Base-by-base conservation (phyloP, 352 stramenopile species). In the Phytophthora lateralis region DNA sequence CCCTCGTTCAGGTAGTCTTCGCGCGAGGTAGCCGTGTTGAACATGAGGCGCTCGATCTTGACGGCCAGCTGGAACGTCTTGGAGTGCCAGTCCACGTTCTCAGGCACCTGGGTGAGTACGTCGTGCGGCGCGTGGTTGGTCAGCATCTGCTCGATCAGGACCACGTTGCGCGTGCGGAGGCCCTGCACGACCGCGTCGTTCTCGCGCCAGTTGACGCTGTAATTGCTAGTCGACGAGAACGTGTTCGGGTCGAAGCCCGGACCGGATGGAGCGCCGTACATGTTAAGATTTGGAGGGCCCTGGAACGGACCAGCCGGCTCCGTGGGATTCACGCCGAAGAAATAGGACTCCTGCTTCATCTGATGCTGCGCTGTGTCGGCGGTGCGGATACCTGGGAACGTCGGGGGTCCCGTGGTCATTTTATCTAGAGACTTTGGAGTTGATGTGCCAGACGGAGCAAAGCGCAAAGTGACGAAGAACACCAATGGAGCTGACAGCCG, bases 31-130 rank as follows among this genome's bases (percentile, higher is more conserved):
- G 75, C 75, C 3, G 75, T 67, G 29, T 67, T 76, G 59, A 88
- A 82, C 65, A 85, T 80, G 63, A 88, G 73, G 6, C 71, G 70
- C 58, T 88, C 75, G 59, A 85, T 81, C 67, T 88, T 88, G 58
- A 85, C 66, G 11, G 78, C 73, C 55, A 88, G 63, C 51, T 80
- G 60, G 55, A 85, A 83, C 18, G 75, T 85, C 71, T 88, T 88
- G 47, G 73, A 80, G 53, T 77, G 70, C 75, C 78, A 88, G 56
- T 88, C 59, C 15, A 69, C 72, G 68, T 85, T 85, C 52, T 85
- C 78, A 17, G 75, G 75, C 35, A 85, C 71, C 54, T 85, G 57
- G 1, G 73, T 88, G 29, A 88, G 63, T 45, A 85, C 78, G 21
- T 83, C 75, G 58, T 88, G 78, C 7, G 75, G 73, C 44, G 72